Percentiles rank a stretch among this genome's conserved stretches.
Evolutionary conservation across 208 protist species (phyloP).

Genomic region (Crithidia acanthocephali): DNA sequence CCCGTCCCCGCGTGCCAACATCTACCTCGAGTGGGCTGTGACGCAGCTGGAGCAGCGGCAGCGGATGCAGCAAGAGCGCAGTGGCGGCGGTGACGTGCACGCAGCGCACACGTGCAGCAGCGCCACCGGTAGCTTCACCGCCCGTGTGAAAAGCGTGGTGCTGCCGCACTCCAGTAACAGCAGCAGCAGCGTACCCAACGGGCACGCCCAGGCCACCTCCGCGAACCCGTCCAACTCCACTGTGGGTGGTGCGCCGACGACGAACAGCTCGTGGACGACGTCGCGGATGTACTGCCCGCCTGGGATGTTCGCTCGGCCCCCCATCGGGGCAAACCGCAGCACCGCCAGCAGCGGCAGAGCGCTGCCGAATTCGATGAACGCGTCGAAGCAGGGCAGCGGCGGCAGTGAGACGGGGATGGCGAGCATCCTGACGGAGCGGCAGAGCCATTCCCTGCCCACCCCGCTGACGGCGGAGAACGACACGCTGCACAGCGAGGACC

Average conservation of each 20-base stretch:
- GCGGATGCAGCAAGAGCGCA: background rate
- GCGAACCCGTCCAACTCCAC: background rate
- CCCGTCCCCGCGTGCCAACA: slow-evolving; percentile 16
- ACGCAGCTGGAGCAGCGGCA: slow-evolving; percentile 15
- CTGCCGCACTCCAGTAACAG: background rate
- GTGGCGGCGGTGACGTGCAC: background rate
- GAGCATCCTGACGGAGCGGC: slow-evolving; percentile 6
- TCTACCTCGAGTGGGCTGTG: slow-evolving; percentile 30
- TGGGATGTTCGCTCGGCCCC: slow-evolving; percentile 3
- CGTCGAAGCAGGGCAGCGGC: slow-evolving; percentile 16
- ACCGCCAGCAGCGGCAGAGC: slow-evolving; percentile 19
- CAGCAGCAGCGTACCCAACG: slow-evolving; percentile 7
- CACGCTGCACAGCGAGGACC: slow-evolving; percentile 11
- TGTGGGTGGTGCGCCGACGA: background rate
- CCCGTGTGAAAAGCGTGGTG: slow-evolving; percentile 3
- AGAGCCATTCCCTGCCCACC: background rate
- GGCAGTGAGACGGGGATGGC: slow-evolving; percentile 4
- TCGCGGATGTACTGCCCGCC: slow-evolving; percentile 1
- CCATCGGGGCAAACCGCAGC: slow-evolving; percentile 22
- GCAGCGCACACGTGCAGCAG: background rate
- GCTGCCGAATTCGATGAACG: slow-evolving; percentile 5
- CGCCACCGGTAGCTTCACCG: slow-evolving; percentile 3
- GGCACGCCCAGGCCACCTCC: background rate
- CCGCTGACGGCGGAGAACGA: slow-evolving; percentile 6
- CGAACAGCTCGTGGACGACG: slow-evolving; percentile 20